phyloP scores from a whole-genome alignment of 2,329 filamentous ascomycete genomes.

The Pseudogymnoascus sp. region DNA sequence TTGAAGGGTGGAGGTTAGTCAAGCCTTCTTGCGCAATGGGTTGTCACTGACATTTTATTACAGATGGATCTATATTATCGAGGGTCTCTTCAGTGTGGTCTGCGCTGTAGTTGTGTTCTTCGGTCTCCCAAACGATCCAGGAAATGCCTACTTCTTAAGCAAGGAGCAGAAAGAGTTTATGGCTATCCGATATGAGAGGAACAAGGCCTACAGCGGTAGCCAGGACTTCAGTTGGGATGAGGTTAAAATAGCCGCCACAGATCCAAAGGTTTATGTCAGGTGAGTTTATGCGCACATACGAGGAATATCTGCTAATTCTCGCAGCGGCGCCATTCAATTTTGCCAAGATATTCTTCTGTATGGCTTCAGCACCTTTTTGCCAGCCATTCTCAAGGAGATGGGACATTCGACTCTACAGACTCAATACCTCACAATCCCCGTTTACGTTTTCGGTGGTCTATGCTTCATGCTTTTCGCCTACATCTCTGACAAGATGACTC shows the following conservation, averaged over 20 bases:
- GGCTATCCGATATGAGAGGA: constrained; percentile 38
- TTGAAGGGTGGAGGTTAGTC: constrained; percentile 6
- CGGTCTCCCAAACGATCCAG: constrained; percentile 38
- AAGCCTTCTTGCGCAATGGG: neutral
- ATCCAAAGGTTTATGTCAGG: constrained; percentile 35
- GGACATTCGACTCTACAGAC: constrained; percentile 34
- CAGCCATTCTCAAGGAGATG: constrained; percentile 37
- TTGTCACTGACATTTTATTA: neutral
- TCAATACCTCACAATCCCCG: constrained; percentile 34
- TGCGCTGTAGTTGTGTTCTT: constrained; percentile 39
- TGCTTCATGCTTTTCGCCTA: constrained; percentile 40
- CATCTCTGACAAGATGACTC: constrained; percentile 37
- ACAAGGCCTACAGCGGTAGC: constrained; percentile 42
- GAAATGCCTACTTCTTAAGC: constrained; percentile 41
- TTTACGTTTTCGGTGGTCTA: constrained; percentile 45
- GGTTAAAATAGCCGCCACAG: constrained; percentile 38
- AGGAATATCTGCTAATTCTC: no score
- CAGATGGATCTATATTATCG: constrained; percentile 37
- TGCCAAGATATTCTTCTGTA: neutral
- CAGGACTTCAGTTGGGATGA: constrained; percentile 45
- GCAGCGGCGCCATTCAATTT: constrained; percentile 12
- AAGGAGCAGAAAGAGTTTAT: constrained; percentile 44
- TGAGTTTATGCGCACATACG: neutral
- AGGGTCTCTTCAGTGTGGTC: constrained; percentile 39
- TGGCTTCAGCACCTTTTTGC: constrained; percentile 36